phyloP scores from a whole-genome alignment of 2,329 filamentous ascomycete genomes.

The Triangularia setosa region DNA sequence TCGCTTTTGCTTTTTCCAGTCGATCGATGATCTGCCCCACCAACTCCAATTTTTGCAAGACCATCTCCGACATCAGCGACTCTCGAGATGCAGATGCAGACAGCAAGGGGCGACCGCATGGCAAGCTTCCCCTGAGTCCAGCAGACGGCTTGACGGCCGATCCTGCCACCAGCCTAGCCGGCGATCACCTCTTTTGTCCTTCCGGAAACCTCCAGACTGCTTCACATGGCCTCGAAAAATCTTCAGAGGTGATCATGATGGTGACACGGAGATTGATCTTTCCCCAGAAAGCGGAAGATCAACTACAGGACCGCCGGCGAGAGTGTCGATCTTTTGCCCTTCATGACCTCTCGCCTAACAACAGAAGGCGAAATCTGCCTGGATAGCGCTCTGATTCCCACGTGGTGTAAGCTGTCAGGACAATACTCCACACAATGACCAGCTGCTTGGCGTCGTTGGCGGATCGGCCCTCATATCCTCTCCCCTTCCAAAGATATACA shows the following conservation, averaged over 20 bases:
- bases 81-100: slow-evolving; percentile 8
- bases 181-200: background rate
- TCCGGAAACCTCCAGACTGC: background rate
- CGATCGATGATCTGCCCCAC: slow-evolving; percentile 10
- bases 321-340: slow-evolving; percentile 1
- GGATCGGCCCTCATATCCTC: slow-evolving; percentile 22
- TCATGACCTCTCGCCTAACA: background rate
- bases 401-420: slow-evolving; percentile 3
- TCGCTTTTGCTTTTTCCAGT: background rate
- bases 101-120: slow-evolving; percentile 13
- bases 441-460: slow-evolving; percentile 19
- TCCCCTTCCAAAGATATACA: slow-evolving; percentile 1
- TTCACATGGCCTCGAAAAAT: background rate
- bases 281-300: background rate
- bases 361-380: background rate
- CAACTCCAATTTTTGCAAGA: slow-evolving; percentile 8
- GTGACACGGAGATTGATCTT: background rate
- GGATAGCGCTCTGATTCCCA: background rate
- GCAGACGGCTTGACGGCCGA: background rate
- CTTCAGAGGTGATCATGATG: background rate
- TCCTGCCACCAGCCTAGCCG: slow-evolving; percentile 3
- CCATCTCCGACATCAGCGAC: background rate
- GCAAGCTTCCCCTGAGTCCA: background rate
- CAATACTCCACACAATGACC: background rate
- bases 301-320: background rate